Evolutionary conservation across 805 yeast genomes (phyloP), one percentile per base, ranked within the genome.

Genomic region (Metschnikowia lochheadii): DNA sequence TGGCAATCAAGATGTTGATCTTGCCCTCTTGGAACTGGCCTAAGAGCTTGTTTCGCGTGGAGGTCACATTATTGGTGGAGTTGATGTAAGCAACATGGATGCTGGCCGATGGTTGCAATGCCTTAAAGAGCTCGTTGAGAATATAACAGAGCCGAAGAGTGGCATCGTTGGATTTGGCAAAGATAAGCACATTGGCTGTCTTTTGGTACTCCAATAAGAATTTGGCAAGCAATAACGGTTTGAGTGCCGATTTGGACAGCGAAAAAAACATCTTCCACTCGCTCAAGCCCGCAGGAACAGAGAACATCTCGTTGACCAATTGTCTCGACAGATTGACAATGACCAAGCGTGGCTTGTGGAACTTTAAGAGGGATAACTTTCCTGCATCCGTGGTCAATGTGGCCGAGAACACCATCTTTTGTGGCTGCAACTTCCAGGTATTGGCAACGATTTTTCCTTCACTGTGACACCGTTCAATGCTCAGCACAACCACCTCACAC

Each of bases 381-480:
- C 94, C 96, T 0, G 97, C 88, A 64, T 91, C 96, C 2, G 97
- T 85, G 3, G 97, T 89, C 48, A 94, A 77, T 0, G 99, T 94
- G 6, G 99, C 99, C 45, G 95, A 85, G 62, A 94, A 89, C 3
- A 94, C 77, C 65, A 92, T 75, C 58, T 91, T 70, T 71, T 85
- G 63, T 68, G 83, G 66, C 44, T 65, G 66, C 36, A 71, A 49
- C 10, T 54, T 54, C 70, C 78, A 79, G 17, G 46, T 50, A 32
- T 64, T 56, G 18, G 72, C 65, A 2, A 70, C 59, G 39, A 49
- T 39, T 41, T 62, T 63, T 5, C 41, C 43, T 1, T 55, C 49
- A 31, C 23, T 31, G 6, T 39, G 50, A 34, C 47, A 66, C 34
- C 51, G 49, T 42, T 46, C 65, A 49, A 77, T 68, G 46, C 69